Conservation (phyloP, 2,329 filamentous ascomycete genomes). For the Verruconis gallopava region DNA sequence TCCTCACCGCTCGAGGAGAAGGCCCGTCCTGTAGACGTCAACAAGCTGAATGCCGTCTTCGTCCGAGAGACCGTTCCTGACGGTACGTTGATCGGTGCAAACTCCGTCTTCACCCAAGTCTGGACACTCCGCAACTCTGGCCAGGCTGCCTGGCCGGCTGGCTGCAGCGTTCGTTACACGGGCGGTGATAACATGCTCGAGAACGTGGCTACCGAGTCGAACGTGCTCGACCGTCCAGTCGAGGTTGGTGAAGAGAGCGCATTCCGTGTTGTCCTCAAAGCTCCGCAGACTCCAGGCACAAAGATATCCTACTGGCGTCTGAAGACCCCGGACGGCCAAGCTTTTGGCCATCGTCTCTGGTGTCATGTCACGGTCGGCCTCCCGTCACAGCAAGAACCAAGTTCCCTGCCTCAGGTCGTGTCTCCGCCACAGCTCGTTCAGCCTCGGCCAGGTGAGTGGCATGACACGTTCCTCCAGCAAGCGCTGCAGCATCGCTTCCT, state of each 20-base stretch:
- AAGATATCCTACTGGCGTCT: constrained; percentile 95
- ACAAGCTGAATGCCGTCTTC: constrained; percentile 45
- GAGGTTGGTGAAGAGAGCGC: constrained; percentile 60
- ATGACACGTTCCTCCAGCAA: constrained; percentile 7
- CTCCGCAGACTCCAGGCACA: constrained; percentile 62
- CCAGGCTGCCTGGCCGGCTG: constrained; percentile 66
- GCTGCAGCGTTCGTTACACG: constrained; percentile 80
- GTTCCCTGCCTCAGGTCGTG: neutral
- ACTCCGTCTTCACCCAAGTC: constrained; percentile 70
- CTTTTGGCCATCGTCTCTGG: constrained; percentile 91
- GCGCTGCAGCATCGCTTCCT: constrained; percentile 6
- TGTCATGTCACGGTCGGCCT: constrained; percentile 66
- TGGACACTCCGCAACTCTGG: constrained; percentile 88
- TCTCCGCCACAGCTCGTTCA: constrained; percentile 5
- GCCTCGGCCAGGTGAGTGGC: no score
- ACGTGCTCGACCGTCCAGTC: constrained; percentile 55
- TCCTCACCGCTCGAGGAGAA: constrained; percentile 15
- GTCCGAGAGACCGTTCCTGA: constrained; percentile 68
- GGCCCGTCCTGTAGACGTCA: constrained; percentile 10
- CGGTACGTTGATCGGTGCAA: constrained; percentile 57
- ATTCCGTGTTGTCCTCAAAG: constrained; percentile 77
- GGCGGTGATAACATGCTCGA: constrained; percentile 93
- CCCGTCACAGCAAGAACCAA: neutral
- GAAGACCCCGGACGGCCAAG: constrained; percentile 63
- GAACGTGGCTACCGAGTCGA: constrained; percentile 75